Percentiles rank a stretch among this genome's conserved stretches.
phyloP scores from a whole-genome alignment of 768 basidiomycete species.

The Agrocybe praecox region DNA sequence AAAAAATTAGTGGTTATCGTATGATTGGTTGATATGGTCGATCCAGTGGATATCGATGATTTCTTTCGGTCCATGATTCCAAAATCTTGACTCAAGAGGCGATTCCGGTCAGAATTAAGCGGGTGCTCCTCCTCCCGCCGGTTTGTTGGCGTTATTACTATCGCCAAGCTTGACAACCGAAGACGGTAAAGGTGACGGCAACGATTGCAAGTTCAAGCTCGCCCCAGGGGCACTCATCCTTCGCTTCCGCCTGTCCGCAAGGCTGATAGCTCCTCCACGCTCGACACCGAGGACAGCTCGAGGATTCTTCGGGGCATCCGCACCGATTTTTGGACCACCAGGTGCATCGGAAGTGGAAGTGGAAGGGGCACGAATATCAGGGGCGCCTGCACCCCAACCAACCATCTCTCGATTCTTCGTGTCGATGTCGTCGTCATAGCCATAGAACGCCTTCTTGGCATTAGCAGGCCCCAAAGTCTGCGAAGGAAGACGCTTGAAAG shows the following conservation, averaged over 20 bases:
- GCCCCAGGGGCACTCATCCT: constrained; percentile 32
- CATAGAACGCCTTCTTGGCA: constrained; percentile 47
- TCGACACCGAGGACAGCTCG: not conserved
- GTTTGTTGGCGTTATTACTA: not conserved
- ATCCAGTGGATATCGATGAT: too few species aligned
- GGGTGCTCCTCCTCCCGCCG: not conserved
- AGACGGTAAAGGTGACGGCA: not conserved
- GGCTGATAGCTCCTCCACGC: constrained; percentile 14
- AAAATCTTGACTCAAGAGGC: too few species aligned
- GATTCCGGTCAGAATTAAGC: too few species aligned
- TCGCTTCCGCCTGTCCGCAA: constrained; percentile 31
- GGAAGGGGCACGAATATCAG: not conserved
- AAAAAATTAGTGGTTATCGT: too few species aligned
- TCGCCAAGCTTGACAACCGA: not conserved
- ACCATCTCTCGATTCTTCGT: constrained; percentile 1
- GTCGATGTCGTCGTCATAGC: not conserved
- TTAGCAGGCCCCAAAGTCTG: constrained; percentile 68
- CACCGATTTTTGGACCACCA: not conserved
- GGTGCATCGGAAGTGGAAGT: not conserved
- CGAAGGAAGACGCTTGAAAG: constrained; percentile 74
- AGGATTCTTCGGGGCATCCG: not conserved
- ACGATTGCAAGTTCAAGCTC: constrained; percentile 4
- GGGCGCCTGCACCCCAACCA: not conserved
- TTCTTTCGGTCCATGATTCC: too few species aligned
- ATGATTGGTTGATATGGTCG: too few species aligned